A percentile compares a stretch with the other conserved stretches of the same genome.
These are phyloP conservation scores for Collybiopsis confluens DNA, from an alignment of 768 basidiomycete species.

Conservation along the genomic window DNA sequence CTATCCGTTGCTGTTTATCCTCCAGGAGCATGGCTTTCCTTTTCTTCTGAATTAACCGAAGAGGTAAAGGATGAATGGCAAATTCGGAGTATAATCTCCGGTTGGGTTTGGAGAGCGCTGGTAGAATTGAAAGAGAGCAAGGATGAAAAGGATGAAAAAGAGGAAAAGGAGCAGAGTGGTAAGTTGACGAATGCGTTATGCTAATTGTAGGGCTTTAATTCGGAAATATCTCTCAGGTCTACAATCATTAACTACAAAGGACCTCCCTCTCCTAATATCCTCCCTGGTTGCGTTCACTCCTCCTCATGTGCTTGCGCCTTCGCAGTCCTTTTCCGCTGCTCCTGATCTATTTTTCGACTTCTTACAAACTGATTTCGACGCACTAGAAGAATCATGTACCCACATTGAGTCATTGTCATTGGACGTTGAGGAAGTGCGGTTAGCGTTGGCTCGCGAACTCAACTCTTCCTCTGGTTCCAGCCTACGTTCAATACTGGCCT, in stretches of 20 bases:
- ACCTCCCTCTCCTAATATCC: conserved; percentile 58
- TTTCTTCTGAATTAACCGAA: conserved; percentile 20
- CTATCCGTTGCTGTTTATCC: conserved; percentile 69
- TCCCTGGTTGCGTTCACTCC: conserved; percentile 60
- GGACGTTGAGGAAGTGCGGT: conserved; percentile 73
- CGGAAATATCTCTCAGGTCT: conserved; percentile 31
- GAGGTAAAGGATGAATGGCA: conserved; percentile 55
- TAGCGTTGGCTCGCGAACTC: conserved; percentile 64
- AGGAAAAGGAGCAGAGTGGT: not conserved
- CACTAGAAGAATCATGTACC: conserved; percentile 70
- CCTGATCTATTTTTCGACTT: conserved; percentile 27
- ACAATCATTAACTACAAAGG: conserved; percentile 56
- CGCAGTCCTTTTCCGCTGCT: conserved; percentile 31
- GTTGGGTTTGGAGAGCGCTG: conserved; percentile 78
- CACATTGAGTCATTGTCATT: conserved; percentile 73
- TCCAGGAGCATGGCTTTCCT: conserved; percentile 58
- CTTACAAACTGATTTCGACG: conserved; percentile 63
- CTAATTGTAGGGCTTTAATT: no score
- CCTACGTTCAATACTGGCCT: conserved; percentile 60
- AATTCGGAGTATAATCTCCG: conserved; percentile 58
- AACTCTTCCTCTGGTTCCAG: conserved; percentile 56
- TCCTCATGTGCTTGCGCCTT: conserved; percentile 37
- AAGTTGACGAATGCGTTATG: no score
- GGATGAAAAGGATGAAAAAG: conserved; percentile 53
- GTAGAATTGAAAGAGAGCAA: conserved; percentile 67